Conservation (phyloP, 352 stramenopile species). For the Pythium dissotocum region DNA sequence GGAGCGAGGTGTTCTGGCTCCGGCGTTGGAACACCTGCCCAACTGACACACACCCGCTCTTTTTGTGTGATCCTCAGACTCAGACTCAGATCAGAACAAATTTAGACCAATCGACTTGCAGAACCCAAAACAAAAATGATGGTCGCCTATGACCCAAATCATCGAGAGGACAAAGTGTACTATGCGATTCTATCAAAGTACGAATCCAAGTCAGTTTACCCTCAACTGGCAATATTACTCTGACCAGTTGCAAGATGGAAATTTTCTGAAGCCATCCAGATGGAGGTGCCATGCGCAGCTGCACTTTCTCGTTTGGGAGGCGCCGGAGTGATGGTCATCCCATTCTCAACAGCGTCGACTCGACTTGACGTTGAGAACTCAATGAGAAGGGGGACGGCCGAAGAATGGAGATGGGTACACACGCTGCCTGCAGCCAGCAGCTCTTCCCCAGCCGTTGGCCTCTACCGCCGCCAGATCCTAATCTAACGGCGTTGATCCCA, state of each 20-base stretch:
- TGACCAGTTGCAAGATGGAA: conserved; percentile 6
- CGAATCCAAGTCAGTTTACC: background rate
- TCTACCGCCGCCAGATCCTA: background rate
- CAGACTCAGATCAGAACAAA: background rate
- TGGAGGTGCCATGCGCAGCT: background rate
- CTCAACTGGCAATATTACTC: background rate
- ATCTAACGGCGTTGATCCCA: background rate
- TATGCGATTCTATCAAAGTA: background rate
- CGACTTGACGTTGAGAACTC: too few relatives aligned
- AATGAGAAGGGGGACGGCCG: background rate
- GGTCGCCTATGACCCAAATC: background rate
- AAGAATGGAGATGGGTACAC: conserved; percentile 23
- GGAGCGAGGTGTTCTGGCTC: background rate
- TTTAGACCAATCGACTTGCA: background rate
- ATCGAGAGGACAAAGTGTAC: background rate
- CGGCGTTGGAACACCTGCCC: background rate
- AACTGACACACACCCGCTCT: conserved; percentile 4
- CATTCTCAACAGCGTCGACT: background rate
- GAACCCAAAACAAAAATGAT: background rate
- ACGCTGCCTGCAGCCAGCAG: background rate
- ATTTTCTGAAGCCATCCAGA: conserved; percentile 18
- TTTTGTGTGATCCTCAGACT: background rate
- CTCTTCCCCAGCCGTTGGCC: background rate
- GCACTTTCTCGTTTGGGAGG: background rate
- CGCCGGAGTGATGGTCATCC: background rate